Conservation (phyloP, 768 basidiomycete genomes). For the Hericium erinaceus region DNA sequence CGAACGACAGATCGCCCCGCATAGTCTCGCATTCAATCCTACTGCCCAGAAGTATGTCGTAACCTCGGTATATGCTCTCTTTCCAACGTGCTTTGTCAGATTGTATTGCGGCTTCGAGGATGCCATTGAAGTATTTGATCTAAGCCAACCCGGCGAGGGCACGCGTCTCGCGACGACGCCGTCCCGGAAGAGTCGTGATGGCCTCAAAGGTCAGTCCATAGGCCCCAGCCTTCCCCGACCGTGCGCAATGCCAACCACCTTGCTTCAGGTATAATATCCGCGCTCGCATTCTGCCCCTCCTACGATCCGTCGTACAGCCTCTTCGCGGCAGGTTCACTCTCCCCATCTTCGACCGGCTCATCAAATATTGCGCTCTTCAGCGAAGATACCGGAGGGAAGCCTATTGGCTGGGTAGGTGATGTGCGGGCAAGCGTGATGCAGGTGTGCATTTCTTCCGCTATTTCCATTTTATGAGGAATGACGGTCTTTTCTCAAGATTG, state of each 20-base stretch:
- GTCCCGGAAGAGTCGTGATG: conserved; percentile 71
- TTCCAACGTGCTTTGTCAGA: conserved; percentile 29
- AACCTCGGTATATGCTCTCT: not conserved
- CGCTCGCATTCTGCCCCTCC: conserved; percentile 65
- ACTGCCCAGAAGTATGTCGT: conserved; percentile 50
- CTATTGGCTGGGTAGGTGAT: conserved; percentile 57
- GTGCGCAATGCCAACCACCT: not conserved
- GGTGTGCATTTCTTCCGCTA: conserved; percentile 25
- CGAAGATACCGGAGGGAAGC: conserved; percentile 43
- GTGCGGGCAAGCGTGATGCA: conserved; percentile 43
- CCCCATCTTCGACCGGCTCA: conserved; percentile 31
- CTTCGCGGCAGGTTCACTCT: conserved; percentile 76
- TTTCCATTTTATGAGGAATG: not conserved
- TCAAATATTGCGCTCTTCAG: conserved; percentile 60
- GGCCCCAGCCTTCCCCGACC: not conserved
- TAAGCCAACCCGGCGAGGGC: conserved; percentile 65
- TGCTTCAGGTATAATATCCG: conserved; percentile 64
- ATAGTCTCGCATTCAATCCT: conserved; percentile 70
- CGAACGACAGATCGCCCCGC: conserved; percentile 86
- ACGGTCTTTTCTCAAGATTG: conserved; percentile 36
- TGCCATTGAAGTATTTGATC: conserved; percentile 80
- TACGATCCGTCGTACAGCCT: conserved; percentile 44
- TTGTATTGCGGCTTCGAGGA: conserved; percentile 84
- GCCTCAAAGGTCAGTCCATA: conserved; percentile 65
- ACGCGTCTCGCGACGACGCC: conserved; percentile 60